Evolutionary conservation across 345 rosid species (phyloP).

Genomic region (Hibiscus syriacus): DNA sequence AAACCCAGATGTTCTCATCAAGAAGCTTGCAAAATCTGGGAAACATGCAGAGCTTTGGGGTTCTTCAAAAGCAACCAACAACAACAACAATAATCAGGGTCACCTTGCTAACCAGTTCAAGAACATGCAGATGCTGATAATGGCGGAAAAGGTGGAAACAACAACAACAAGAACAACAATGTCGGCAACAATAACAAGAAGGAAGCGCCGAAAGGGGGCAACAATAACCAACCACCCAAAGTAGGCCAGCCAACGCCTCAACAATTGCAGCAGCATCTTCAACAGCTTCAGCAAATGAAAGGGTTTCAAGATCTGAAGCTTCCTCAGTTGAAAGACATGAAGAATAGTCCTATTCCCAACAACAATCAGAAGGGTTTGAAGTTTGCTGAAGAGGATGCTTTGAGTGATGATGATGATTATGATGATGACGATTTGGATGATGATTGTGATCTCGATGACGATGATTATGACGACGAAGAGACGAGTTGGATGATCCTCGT

Average conservation of each 20-base stretch:
- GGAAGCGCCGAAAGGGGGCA: slow-evolving; percentile 28
- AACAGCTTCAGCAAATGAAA: slow-evolving; percentile 55
- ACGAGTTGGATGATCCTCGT: slow-evolving; percentile 36
- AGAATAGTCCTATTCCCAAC: slow-evolving; percentile 32
- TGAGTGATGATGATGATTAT: slow-evolving; percentile 35
- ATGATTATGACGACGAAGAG: slow-evolving; percentile 24
- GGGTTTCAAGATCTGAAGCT: slow-evolving; percentile 63
- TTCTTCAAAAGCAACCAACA: slow-evolving; percentile 28
- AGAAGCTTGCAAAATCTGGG: slow-evolving; percentile 84
- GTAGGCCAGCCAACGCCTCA: slow-evolving; percentile 44
- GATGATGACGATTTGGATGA: slow-evolving; percentile 42
- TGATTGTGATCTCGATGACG: slow-evolving; percentile 37
- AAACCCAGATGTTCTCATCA: slow-evolving; percentile 59
- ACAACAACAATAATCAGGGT: slow-evolving; percentile 38
- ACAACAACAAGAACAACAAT: slow-evolving; percentile 21
- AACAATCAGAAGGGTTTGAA: slow-evolving; percentile 48
- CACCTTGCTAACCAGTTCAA: slow-evolving; percentile 55
- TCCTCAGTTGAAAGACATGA: slow-evolving; percentile 54
- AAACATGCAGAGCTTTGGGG: slow-evolving; percentile 93
- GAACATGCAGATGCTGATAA: slow-evolving; percentile 54
- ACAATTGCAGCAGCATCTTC: slow-evolving; percentile 36
- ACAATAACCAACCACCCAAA: slow-evolving; percentile 44
- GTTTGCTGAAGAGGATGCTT: slow-evolving; percentile 51
- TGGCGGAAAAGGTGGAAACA: slow-evolving; percentile 51
- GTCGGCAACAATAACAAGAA: neutral